Evolutionary conservation across 2,329 filamentous ascomycete genomes (phyloP).

Genomic region (Sphaerulina musiva): DNA sequence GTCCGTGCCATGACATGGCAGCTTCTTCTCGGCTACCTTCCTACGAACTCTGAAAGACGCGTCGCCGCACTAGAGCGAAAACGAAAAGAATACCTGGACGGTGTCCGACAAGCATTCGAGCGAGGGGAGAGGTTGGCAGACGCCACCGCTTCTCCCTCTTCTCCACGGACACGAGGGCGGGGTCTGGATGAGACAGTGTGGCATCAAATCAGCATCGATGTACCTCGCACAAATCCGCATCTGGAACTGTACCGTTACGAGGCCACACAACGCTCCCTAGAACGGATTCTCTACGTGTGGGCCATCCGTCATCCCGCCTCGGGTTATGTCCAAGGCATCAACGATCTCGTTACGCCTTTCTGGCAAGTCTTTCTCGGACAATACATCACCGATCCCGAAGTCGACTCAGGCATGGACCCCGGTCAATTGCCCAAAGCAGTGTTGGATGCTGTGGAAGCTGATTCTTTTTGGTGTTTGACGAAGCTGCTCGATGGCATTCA

Average conservation of each 20-base stretch:
- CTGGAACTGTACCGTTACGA: slow-evolving; percentile 93
- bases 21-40: slow-evolving; percentile 85
- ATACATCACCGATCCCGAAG: slow-evolving; percentile 89
- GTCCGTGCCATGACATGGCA: slow-evolving; percentile 99
- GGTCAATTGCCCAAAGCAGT: slow-evolving; percentile 86
- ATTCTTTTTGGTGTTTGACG: slow-evolving; percentile 96
- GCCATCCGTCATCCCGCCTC: slow-evolving; percentile 94
- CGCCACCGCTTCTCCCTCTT: slow-evolving; percentile 48
- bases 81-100: slow-evolving; percentile 92
- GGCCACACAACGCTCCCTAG: slow-evolving; percentile 86
- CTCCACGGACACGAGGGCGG: slow-evolving; percentile 48
- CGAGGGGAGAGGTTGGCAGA: slow-evolving; percentile 40
- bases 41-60: slow-evolving; percentile 89
- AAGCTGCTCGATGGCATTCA: slow-evolving; percentile 98
- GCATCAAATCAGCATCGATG: slow-evolving; percentile 99
- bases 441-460: slow-evolving; percentile 91
- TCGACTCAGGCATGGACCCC: slow-evolving; percentile 93
- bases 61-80: slow-evolving; percentile 88
- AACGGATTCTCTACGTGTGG: slow-evolving; percentile 95
- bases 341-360: slow-evolving; percentile 94
- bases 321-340: slow-evolving; percentile 97
- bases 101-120: slow-evolving; percentile 64
- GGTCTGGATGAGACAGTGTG: slow-evolving; percentile 95
- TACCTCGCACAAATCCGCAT: slow-evolving; percentile 92
- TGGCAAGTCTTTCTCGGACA: slow-evolving; percentile 95